Conservation (phyloP, 768 basidiomycete species). For the Calvatia gigantea region DNA sequence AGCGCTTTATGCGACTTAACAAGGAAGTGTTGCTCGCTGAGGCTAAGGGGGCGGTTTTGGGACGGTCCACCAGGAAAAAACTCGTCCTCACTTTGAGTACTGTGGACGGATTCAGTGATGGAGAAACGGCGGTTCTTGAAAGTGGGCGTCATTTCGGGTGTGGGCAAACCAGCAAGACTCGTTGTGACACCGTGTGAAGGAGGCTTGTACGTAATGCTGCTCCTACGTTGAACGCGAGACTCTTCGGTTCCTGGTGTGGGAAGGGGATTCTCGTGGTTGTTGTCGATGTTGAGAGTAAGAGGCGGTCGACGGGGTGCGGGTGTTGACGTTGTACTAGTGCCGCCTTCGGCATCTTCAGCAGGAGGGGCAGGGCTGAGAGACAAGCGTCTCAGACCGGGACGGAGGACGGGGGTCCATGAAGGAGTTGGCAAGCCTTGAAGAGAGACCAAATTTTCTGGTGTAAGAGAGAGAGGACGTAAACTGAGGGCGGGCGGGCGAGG, state of each 20-base stretch:
- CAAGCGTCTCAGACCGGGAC: constrained; percentile 48
- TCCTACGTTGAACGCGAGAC: constrained; percentile 43
- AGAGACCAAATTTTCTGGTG: constrained; percentile 43
- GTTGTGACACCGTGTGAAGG: constrained; percentile 38
- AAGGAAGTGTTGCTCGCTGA: constrained; percentile 81
- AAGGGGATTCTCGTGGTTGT: constrained; percentile 24
- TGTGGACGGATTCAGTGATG: constrained; percentile 24
- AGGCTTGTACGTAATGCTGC: constrained; percentile 74
- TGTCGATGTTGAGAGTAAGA: constrained; percentile 33
- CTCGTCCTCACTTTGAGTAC: constrained; percentile 38
- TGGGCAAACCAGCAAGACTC: constrained; percentile 50
- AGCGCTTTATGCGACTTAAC: constrained; percentile 82
- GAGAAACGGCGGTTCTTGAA: constrained; percentile 30
- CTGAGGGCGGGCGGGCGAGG: constrained; percentile 65
- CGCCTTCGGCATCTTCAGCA: constrained; percentile 25
- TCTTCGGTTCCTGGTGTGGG: constrained; percentile 25
- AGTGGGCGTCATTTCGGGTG: constrained; percentile 73
- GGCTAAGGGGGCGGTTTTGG: constrained; percentile 53
- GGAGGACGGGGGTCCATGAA: constrained; percentile 47
- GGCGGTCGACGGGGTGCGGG: constrained; percentile 28
- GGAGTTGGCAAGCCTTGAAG: constrained; percentile 48
- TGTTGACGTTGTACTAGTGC: constrained; percentile 1
- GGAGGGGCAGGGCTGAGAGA: constrained; percentile 36
- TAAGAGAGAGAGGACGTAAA: constrained; percentile 71
- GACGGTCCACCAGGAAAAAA: constrained; percentile 38